Base-by-base conservation (phyloP, 1,284 basidiomycete genomes). In the Xerocomus minutiporus region DNA sequence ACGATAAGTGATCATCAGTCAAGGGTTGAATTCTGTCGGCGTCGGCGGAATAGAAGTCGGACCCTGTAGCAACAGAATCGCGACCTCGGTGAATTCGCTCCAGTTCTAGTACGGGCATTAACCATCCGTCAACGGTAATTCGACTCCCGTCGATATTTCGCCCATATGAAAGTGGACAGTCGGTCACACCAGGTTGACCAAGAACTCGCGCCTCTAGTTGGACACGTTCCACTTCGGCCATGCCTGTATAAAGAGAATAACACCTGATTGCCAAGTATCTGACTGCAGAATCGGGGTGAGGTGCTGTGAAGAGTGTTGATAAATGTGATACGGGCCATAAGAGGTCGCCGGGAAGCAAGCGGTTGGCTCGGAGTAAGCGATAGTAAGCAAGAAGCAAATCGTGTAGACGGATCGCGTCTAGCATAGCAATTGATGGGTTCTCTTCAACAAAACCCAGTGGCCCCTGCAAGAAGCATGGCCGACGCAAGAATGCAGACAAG, bases 341-440 rank as follows among this genome's bases (percentile, higher is more conserved):
- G n/a, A 84, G 70, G 15, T 79, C 71, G 11, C 66, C 58, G 1
- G 89, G 84, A 9, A 93, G 75, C 51, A 80, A 71, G 12, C 84
- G 82, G 64, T 91, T 91, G 41, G 83, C 82, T 59, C 79, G 77
- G 12, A 93, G 75, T 39, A 95, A 78, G 36, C 93, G 86, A 62
- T 88, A 89, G 64, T 93, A 91, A 1, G 88, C 81, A 40, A 95
- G 76, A 13, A 96, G 79, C 0, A 88, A 68, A 26, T 75, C 73
- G 36, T 93, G 89, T 5, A 91, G 70, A 15, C 76, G 74, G 11
- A 63, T 61, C 1, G 67, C 54, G 34, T 81, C 75, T 43, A 80
- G 53, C 4, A 64, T 57, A 11, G 65, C 52, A 5, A 71, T 53
- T 12, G 71, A 62, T 12, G 70, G 48, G 9, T 61, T 53, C 9